Percentiles rank a stretch among this genome's conserved stretches.
These are phyloP conservation scores for Huntiella bhutanensis DNA, from an alignment of 2,329 filamentous ascomycete genomes.

Conservation along the genomic window DNA sequence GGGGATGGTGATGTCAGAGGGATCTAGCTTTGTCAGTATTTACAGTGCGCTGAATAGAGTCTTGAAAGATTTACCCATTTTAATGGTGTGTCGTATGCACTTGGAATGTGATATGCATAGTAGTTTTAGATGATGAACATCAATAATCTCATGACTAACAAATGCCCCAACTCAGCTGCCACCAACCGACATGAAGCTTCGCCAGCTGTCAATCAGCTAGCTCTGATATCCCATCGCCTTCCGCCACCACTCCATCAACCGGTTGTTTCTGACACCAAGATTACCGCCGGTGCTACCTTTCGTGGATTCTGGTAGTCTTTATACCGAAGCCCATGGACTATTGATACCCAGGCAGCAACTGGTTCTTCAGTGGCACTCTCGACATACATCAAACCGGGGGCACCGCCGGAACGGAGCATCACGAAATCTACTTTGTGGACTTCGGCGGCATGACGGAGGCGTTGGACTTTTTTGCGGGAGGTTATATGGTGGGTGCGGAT, in stretches of 20 bases:
- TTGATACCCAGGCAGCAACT: slow-evolving; percentile 43
- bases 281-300: slow-evolving; percentile 24
- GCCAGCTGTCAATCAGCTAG: not conserved
- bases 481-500: slow-evolving; percentile 70
- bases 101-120: not conserved
- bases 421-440: slow-evolving; percentile 38
- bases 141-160: no score
- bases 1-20: slow-evolving; percentile 14
- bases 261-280: not conserved
- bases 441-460: slow-evolving; percentile 42
- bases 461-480: slow-evolving; percentile 49
- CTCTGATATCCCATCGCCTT: slow-evolving; percentile 40
- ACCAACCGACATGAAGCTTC: no score
- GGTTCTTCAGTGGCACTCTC: slow-evolving; percentile 34
- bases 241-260: slow-evolving; percentile 45
- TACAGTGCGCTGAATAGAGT: not conserved
- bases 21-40: slow-evolving; percentile 12
- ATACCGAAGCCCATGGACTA: slow-evolving; percentile 46
- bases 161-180: no score
- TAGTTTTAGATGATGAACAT: no score
- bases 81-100: not conserved
- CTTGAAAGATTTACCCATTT: not conserved
- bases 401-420: slow-evolving; percentile 46
- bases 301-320: slow-evolving; percentile 51
- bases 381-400: slow-evolving; percentile 63